A percentile compares a stretch with the other conserved stretches of the same genome.
These are phyloP conservation scores for Neonectria coccinea DNA, from an alignment of 2,329 filamentous ascomycete genomes.

Conservation along the genomic window DNA sequence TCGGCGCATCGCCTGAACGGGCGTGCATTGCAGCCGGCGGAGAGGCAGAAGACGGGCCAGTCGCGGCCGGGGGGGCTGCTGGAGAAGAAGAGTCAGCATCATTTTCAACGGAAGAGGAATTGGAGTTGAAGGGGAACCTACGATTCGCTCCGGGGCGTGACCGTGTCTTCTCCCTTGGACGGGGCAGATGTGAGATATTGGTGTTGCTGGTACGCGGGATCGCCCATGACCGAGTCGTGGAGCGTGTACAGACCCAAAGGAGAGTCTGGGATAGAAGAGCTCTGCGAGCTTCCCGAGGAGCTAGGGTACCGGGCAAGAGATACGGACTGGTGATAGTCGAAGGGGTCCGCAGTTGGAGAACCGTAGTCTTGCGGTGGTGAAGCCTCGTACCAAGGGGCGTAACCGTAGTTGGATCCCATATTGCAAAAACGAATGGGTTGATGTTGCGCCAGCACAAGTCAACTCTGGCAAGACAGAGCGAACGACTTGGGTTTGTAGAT, in stretches of 20 bases:
- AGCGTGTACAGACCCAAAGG: slow-evolving; percentile 39
- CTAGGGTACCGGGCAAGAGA: slow-evolving; percentile 46
- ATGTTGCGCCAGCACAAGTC: slow-evolving; percentile 23
- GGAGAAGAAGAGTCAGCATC: slow-evolving; percentile 6
- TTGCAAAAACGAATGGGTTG: slow-evolving; percentile 8
- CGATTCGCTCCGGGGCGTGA: slow-evolving; percentile 30
- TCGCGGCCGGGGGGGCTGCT: slow-evolving; percentile 43
- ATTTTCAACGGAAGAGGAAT: neutral
- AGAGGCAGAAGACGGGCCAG: slow-evolving; percentile 54
- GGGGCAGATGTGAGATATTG: slow-evolving; percentile 27
- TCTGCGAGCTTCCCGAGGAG: slow-evolving; percentile 47
- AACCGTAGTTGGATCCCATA: slow-evolving; percentile 37
- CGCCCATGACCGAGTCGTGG: slow-evolving; percentile 28
- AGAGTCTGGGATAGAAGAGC: slow-evolving; percentile 45
- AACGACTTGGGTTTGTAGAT: neutral
- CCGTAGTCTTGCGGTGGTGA: slow-evolving; percentile 38
- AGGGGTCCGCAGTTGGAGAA: slow-evolving; percentile 36
- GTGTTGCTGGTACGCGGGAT: slow-evolving; percentile 31
- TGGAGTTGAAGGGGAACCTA: slow-evolving; percentile 23
- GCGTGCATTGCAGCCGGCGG: slow-evolving; percentile 56
- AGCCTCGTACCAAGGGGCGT: slow-evolving; percentile 29
- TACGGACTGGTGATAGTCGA: slow-evolving; percentile 40
- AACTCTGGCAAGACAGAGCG: slow-evolving; percentile 13
- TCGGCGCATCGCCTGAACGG: slow-evolving; percentile 66
- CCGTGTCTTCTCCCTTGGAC: slow-evolving; percentile 12